Evolutionary conservation across 2,329 filamentous ascomycete species (phyloP).

Genomic region (Pestalotiopsis sp.): DNA sequence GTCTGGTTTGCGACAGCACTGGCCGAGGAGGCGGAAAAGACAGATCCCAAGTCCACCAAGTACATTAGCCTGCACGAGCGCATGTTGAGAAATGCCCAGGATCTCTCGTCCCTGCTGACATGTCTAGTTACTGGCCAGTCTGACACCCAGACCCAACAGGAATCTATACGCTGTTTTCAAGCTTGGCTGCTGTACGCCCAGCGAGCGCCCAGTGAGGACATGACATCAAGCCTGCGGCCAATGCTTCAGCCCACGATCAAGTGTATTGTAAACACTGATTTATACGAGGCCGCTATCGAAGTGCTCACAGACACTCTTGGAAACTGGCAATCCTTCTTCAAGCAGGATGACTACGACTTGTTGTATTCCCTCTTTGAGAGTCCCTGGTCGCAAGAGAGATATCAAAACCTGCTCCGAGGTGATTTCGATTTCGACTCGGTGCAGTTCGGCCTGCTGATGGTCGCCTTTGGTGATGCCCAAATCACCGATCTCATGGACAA

Average conservation of each 20-base stretch:
- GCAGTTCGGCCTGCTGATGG: constrained; percentile 66
- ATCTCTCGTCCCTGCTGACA: constrained; percentile 48
- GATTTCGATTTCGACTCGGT: constrained; percentile 64
- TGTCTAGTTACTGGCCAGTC: constrained; percentile 32
- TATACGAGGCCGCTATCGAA: constrained; percentile 63
- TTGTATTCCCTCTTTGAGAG: constrained; percentile 62
- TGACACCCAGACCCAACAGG: constrained; percentile 38
- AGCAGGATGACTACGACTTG: constrained; percentile 54
- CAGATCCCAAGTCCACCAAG: constrained; percentile 61
- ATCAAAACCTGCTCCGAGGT: constrained; percentile 55
- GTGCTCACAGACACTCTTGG: constrained; percentile 65
- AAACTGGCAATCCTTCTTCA: constrained; percentile 65
- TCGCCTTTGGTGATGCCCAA: constrained; percentile 69
- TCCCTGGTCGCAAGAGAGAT: constrained; percentile 57
- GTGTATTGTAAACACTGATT: constrained; percentile 57
- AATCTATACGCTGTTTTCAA: constrained; percentile 62
- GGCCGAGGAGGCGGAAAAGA: constrained; percentile 67
- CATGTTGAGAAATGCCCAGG: constrained; percentile 50
- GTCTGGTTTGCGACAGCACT: constrained; percentile 66
- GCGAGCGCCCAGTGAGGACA: constrained; percentile 54
- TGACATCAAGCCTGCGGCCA: constrained; percentile 59
- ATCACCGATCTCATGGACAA: constrained; percentile 59
- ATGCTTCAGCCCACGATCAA: constrained; percentile 61
- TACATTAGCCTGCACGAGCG: constrained; percentile 47
- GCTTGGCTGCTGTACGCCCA: constrained; percentile 77